These are phyloP conservation scores for Grosmannia clavigera DNA, from an alignment of 2,329 filamentous ascomycete genomes.

Conservation along the genomic window DNA sequence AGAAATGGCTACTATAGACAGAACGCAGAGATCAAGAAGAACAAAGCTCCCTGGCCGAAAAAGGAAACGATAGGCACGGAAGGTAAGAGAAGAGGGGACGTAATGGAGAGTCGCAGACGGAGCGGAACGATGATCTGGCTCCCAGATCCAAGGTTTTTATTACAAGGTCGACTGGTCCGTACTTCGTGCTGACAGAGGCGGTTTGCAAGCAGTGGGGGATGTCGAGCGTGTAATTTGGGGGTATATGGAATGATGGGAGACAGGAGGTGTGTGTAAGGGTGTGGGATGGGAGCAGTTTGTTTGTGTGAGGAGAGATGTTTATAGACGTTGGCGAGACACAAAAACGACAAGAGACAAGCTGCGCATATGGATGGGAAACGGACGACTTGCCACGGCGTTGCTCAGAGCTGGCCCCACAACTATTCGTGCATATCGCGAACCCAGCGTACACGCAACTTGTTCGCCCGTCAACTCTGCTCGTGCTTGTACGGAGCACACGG, in stretches of 20 bases:
- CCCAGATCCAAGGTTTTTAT: neutral
- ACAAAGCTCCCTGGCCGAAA: neutral
- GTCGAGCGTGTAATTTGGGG: neutral
- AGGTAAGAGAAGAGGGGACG: neutral
- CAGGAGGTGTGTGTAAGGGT: neutral
- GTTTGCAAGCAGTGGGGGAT: neutral
- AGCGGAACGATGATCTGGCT: neutral
- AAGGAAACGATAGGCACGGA: neutral
- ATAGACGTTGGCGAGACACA: constrained; percentile 1
- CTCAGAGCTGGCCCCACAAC: neutral
- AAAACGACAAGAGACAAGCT: neutral
- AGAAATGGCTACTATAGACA: neutral
- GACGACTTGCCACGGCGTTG: neutral
- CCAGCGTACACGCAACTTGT: neutral
- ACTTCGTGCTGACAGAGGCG: neutral
- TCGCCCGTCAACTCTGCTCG: neutral
- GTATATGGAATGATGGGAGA: neutral
- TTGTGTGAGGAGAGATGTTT: neutral
- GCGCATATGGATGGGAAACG: neutral
- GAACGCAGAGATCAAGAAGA: neutral
- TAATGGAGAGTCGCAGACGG: neutral
- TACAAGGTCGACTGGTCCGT: neutral
- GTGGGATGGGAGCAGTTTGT: neutral
- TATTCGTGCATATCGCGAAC: neutral
- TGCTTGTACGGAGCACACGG: neutral